Evolutionary conservation across 2,329 filamentous ascomycete species (phyloP).

Genomic region (Diaporthe sp.): DNA sequence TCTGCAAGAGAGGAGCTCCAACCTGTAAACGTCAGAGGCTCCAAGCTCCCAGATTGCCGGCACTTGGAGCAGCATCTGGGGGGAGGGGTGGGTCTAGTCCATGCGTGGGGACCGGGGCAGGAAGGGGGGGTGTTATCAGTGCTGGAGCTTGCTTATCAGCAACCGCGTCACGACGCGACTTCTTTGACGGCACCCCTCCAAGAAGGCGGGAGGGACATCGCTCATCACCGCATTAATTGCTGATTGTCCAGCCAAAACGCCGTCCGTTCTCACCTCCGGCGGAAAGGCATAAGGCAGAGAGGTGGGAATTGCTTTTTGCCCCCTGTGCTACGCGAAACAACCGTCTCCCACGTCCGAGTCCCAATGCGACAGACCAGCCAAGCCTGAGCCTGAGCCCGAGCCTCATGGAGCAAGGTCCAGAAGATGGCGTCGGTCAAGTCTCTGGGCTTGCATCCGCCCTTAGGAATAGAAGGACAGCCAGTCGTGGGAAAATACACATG

Average conservation of each 20-base stretch:
- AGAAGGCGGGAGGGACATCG: not conserved
- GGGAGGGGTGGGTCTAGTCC: not conserved
- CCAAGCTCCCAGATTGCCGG: slow-evolving; percentile 16
- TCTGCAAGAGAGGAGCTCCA: slow-evolving; percentile 15
- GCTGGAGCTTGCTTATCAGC: not conserved
- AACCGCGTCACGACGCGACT: slow-evolving; percentile 26
- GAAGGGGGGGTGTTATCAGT: slow-evolving; percentile 24
- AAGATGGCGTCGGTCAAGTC: slow-evolving; percentile 91
- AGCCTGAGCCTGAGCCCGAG: slow-evolving; percentile 22
- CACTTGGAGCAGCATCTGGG: slow-evolving; percentile 1
- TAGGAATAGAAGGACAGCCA: slow-evolving; percentile 35
- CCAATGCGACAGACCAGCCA: not conserved
- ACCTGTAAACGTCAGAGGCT: slow-evolving; percentile 36
- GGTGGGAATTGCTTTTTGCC: not conserved
- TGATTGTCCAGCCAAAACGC: too few relatives aligned
- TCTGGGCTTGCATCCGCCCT: slow-evolving; percentile 88
- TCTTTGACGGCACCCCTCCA: slow-evolving; percentile 1
- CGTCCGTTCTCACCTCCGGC: too few relatives aligned
- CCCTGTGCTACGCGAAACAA: not conserved
- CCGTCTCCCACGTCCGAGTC: not conserved
- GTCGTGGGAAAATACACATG: slow-evolving; percentile 71
- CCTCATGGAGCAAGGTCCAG: slow-evolving; percentile 42
- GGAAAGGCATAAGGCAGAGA: not conserved
- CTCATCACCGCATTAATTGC: not conserved
- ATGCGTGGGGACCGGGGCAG: not conserved